Evolutionary conservation across 805 yeast genomes (phyloP), one percentile per base, ranked within the genome.

Genomic region (Phaffomyces opuntiae): DNA sequence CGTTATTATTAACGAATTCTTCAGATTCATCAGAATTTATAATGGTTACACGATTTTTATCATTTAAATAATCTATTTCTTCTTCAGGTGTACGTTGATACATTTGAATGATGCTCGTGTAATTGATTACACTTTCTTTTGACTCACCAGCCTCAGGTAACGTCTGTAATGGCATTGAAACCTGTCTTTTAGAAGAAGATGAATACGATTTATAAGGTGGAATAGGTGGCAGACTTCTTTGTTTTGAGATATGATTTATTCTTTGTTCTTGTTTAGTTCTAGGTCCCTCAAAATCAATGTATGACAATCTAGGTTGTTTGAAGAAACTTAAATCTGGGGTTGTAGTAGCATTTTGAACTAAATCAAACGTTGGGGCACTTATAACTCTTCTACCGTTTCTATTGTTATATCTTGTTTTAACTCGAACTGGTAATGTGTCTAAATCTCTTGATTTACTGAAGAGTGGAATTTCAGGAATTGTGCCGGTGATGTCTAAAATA

Each of bases 341-440:
- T 29, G 6, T 29, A 4, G 9, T 16, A 8, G 38, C 14, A 13
- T 16, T 7, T 4, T 27, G 32, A 13, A 44, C 39, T 8, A 47
- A 38, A 29, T 47, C 47, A 32, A 47, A 47, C 8, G 50, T 47
- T 38, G 50, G 50, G 7, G 50, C 50, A 44, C 50, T 47, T 8
- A 47, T 41, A 7, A 47, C 39, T 41, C 50, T 44, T 44, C 43
- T 40, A 2, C 47, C 47, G 1, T 45, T 45, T 26, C 41, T 39
- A 13, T 35, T 39, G 4, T 38, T 44, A 19, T 40, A 40, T 17
- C 44, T 36, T 7, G 50, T 47, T 33, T 36, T 47, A 13, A 47
- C 50, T 36, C 50, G 44, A 12, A 47, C 42, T 8, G 47, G 47
- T 4, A 47, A 21, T 9, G 43, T 40, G 17, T 47, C 47, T n/a